A percentile compares a stretch with the other conserved stretches of the same genome.
Evolutionary conservation across 208 protist genomes (phyloP).

Genomic region (Acanthamoeba polyphaga): DNA sequence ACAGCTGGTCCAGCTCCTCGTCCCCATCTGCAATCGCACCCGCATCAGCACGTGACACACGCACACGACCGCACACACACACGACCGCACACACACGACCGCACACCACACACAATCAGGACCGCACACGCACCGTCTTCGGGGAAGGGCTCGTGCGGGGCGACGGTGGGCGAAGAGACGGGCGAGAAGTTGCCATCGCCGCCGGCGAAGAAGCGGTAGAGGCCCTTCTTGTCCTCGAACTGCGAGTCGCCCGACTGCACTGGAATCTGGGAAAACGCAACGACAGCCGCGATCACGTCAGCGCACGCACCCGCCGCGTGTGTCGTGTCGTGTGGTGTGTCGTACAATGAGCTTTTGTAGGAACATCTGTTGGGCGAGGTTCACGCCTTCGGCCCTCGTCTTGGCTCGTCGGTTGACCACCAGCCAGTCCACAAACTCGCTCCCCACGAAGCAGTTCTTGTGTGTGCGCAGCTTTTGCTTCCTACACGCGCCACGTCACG

Average conservation of each 20-base stretch:
- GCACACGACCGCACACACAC: no score
- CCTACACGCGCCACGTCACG: neutral
- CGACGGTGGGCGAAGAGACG: neutral
- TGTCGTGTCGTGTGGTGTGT: neutral
- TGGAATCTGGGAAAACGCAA: neutral
- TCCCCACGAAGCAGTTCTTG: conserved; percentile 20
- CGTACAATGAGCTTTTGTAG: neutral
- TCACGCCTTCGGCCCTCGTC: neutral
- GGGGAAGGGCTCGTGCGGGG: neutral
- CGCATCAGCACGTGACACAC: no score
- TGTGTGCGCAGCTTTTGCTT: neutral
- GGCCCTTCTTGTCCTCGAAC: conserved; percentile 13
- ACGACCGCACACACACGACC: no score
- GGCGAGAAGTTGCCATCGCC: neutral
- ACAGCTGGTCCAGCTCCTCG: neutral
- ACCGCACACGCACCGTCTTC: neutral
- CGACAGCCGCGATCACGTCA: no score
- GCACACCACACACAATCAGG: no score
- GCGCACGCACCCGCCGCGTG: neutral
- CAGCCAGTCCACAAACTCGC: conserved; percentile 23
- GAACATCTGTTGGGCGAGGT: neutral
- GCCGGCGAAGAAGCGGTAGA: conserved; percentile 6
- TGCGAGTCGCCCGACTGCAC: neutral
- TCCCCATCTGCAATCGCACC: neutral
- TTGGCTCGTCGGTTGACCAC: conserved; percentile 1